Evolutionary conservation across 164 flowering plant species (phyloP), one percentile per base, ranked within the genome.

Genomic region (Liquidambar formosana): DNA sequence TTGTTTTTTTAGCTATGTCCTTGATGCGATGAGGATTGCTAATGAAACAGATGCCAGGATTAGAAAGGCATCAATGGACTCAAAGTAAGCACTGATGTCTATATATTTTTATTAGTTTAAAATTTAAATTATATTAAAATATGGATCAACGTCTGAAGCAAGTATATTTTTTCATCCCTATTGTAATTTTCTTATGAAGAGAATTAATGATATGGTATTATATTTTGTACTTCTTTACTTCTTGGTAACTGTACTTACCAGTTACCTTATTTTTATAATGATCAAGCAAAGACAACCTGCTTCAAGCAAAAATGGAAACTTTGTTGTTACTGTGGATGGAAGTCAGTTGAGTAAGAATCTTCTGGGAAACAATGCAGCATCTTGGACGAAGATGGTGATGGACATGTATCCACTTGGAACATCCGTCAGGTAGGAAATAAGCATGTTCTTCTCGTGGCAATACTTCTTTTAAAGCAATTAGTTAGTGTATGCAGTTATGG

Each of bases 221-320:
- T 48, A 26, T 23, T 23, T 2, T 9, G 15, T 41, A 16, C 27
- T 23, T 23, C 0, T 9, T 11, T 41, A 16, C 27, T 51, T 58
- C 19, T 67, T 58, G 11, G 11, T 61, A 47, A 57, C 44, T 21
- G 26, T 54, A 11, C 68, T 81, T 72, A 72, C 67, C 77, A 28
- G 63, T 62, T 63, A 72, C 64, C 54, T 64, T 73, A 60, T 59
- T 62, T 67, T 77, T 82, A 57, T 74, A 72, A 78, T 76, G 85
- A 75, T 90, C 83, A 90, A 94, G 97, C 85, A 88, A 94, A 94
- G 99, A 73, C 97, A 89, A 71, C 85, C 90, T 74, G 92, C 96
- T 83, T 81, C 96, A 74, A 88, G 85, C 82, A 84, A 82, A 83
- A 79, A 76, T 84, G 90, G 87, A 61, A 81, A 82, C 77, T 67